Evolutionary conservation across 768 basidiomycete species (phyloP).

Genomic region (Rhodotorula babjevae): DNA sequence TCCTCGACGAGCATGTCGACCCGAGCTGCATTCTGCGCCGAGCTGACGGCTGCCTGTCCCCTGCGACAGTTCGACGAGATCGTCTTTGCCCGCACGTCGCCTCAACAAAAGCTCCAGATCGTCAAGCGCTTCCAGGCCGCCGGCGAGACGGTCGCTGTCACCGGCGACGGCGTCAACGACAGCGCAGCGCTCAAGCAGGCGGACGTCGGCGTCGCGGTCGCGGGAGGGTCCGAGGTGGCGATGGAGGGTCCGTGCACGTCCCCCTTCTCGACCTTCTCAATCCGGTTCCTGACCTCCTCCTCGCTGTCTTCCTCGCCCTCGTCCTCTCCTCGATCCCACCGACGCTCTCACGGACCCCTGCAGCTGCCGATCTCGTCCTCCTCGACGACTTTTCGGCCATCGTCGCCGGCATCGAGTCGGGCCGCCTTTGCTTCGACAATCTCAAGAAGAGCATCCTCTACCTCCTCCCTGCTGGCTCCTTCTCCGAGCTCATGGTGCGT

Average conservation of each 20-base stretch:
- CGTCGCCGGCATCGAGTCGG: conserved; percentile 43
- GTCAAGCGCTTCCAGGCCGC: conserved; percentile 58
- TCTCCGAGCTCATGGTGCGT: conserved; percentile 56
- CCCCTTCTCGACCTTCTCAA: not conserved
- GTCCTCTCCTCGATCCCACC: too few relatives aligned
- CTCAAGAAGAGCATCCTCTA: conserved; percentile 47
- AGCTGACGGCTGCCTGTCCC: too few relatives aligned
- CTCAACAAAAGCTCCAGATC: conserved; percentile 63
- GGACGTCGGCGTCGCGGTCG: conserved; percentile 63
- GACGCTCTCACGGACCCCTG: too few relatives aligned
- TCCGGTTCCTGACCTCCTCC: too few relatives aligned
- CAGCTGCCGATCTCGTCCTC: conserved; percentile 46
- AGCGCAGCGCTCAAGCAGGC: conserved; percentile 59
- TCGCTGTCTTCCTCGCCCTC: too few relatives aligned
- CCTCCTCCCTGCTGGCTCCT: conserved; percentile 53
- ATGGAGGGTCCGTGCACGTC: conserved; percentile 12
- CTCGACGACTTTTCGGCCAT: conserved; percentile 48
- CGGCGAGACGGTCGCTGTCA: conserved; percentile 59
- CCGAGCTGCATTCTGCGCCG: too few relatives aligned
- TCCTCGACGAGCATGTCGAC: too few relatives aligned
- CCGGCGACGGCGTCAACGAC: conserved; percentile 65
- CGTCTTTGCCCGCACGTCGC: conserved; percentile 62
- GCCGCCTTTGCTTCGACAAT: conserved; percentile 62
- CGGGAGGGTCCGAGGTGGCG: conserved; percentile 35
- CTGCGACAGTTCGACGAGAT: conserved; percentile 43